Base-by-base conservation (phyloP, 495 filamentous ascomycete species). In the Aeminium ludgeri region DNA sequence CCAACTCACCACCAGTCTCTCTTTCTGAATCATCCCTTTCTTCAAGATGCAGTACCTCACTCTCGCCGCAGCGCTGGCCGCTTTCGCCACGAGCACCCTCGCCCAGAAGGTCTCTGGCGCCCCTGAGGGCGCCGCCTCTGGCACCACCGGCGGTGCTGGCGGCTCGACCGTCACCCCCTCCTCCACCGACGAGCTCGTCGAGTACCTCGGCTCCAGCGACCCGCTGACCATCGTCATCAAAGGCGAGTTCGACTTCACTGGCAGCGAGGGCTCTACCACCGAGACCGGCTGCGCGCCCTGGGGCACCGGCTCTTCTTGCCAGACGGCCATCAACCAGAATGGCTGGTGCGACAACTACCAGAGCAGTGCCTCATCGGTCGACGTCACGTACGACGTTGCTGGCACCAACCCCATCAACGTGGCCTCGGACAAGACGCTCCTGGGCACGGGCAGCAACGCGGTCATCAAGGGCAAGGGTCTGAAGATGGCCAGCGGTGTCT, bases 291-390 rank as follows among this genome's bases (percentile, higher is more conserved):
- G 66, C 41, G 58, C 63, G 34, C 61, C 62, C 16, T 66, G 65
- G 62, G 59, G 39, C n/a, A 41, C 39, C 13, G 39, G 28, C n/a
- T 52, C 51, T 38, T 62, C 33, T 23, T 69, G 60, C 48, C 71
- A 67, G 55, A 39, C 66, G 36, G 71, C 71, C 31, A 73, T 74
- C 48, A 67, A 70, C 56, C 46, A 63, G 52, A 55, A 67, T 42
- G 45, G 59, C 51, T 67, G 66, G 67, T 69, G 64, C 45, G 50
- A 32, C 10, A 64, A 44, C 36, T 45, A 38, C 35, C 28, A 41
- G 13, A 20, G 35, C n/a, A 34, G 27, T 18, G 44, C 45, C 6
- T 41, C 40, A 13, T 18, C 19, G 17, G 38, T 42, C 4, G 32
- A 17, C 2, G 66, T 72, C 20, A 56, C 49, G n/a, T 68, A 68